Base-by-base conservation (phyloP, 345 rosid genomes). In the Rhodamnia argentea region DNA sequence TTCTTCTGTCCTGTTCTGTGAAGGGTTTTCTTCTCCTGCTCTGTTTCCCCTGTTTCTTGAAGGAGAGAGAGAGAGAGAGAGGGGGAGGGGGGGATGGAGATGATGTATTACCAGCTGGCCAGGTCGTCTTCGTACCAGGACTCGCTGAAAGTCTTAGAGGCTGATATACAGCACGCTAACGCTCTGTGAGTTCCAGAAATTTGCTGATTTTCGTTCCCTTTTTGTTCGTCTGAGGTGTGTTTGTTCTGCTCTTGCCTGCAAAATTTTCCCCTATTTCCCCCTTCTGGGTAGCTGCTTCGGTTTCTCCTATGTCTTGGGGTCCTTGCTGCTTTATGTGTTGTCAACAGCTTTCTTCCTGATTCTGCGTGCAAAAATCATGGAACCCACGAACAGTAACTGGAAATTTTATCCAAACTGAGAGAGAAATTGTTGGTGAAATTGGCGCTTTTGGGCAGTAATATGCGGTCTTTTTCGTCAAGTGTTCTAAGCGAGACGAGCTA, bases 101-200 rank as follows among this genome's bases (percentile, higher is more conserved):
- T 91, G 90, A 85, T 94, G 94, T 89, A 90, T 82, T 93, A 90
- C 86, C 93, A 93, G 89, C 86, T 92, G 90, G 89, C 91, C 59
- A 91, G 90, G 91, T 89, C 93, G 90, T 89, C 93, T 70, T 94
- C 94, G 58, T 93, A 92, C 89, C 93, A 91, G 90, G 99, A 97
- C 84, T 94, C 96, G 32, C 90, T 97, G 86, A 94, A 96, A 85
- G 92, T 90, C 84, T 84, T 97, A 47, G 99, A 97, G 90, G 96
- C 96, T 87, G 99, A 97, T 87, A 92, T 97, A 11, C 96, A 95
- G 52, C 95, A 93, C 89, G 99, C 99, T 27, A 97, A 97, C 92
- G 90, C 93, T 86, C 88, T 97, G 99, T 97, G 84, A 93, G 99
- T 93, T 88, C 87, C 27, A 81, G 47, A 24, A 20, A 44, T 47